Base-by-base conservation (phyloP, 495 filamentous ascomycete species). In the Paragyromitra xinjiangensis region DNA sequence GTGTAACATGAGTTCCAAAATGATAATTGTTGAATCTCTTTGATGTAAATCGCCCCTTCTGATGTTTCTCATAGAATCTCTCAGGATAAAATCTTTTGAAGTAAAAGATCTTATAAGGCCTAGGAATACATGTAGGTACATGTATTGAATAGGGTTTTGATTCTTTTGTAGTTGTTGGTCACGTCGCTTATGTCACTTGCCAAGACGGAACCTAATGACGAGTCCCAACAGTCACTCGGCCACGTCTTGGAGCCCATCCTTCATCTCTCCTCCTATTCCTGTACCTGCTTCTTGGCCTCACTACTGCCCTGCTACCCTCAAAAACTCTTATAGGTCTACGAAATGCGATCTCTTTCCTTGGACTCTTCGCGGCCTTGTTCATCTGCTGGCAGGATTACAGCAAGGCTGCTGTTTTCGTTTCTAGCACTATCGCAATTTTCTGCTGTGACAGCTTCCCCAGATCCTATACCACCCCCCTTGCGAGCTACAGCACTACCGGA, bases 381-480 rank as follows among this genome's bases (percentile, higher is more conserved):
- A 58, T 86, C 85, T 56, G 84, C 88, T 29, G 87, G 87, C 83
- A 85, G 87, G 84, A 87, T 91, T 65, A 90, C 90, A 16, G 87
- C 88, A 71, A 83, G 84, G 59, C 83, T 90, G 61, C 83, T 92
- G 63, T 84, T 92, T 44, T 91, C 87, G 62, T 89, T 91, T 83
- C 87, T 92, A 55, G 89, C 89, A 68, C 81, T 89, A 72, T 86
- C 87, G 26, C 83, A 84, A 34, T 78, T 84, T 22, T 75, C 85
- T 19, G 55, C 74, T 3, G 85, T 83, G 24, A 53, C 66, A 62
- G 81, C 73, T 64, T 45, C 58, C n/a, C 69, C 50, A 37, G 78
- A 78, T 61, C 71, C 55, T 42, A 37, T 56, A 75, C 37, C 74
- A 76, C 71, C 71, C 70, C 40, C 76, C 56, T 70, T 71, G 55